Conservation (phyloP, 306 rosid genomes). For the apple (Malus domestica) region DNA sequence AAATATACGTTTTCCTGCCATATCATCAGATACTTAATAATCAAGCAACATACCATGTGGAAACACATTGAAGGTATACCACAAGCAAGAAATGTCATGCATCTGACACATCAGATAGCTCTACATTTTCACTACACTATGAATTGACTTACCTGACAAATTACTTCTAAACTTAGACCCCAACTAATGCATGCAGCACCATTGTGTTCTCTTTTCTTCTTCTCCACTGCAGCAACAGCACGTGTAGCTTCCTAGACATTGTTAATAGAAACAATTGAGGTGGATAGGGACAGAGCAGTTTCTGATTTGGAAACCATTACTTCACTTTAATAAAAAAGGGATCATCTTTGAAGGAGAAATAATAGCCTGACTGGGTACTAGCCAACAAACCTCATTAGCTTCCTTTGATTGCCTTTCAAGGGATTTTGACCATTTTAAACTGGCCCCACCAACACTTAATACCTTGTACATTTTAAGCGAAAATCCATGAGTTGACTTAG, state of each 20-base stretch:
- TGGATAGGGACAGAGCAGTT: slow-evolving; percentile 1
- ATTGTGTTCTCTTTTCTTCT: slow-evolving; percentile 72
- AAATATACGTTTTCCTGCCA: slow-evolving; percentile 70
- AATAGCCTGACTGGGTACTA: not conserved
- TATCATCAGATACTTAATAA: slow-evolving; percentile 25
- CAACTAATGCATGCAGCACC: slow-evolving; percentile 36
- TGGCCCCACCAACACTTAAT: slow-evolving; percentile 86
- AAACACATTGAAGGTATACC: slow-evolving; percentile 5
- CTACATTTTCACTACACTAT: slow-evolving; percentile 6
- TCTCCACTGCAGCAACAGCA: slow-evolving; percentile 93
- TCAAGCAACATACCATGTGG: not conserved
- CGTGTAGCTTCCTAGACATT: slow-evolving; percentile 75
- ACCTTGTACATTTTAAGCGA: slow-evolving; percentile 91
- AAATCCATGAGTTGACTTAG: slow-evolving; percentile 78
- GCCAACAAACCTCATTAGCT: slow-evolving; percentile 81
- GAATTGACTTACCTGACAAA: slow-evolving; percentile 46
- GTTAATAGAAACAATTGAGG: slow-evolving; percentile 13
- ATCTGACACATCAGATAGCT: not conserved
- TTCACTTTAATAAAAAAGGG: not conserved
- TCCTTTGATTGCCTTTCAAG: slow-evolving; percentile 80
- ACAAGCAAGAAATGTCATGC: not conserved
- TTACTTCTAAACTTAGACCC: slow-evolving; percentile 49
- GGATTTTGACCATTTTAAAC: slow-evolving; percentile 98
- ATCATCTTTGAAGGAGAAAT: slow-evolving; percentile 1
- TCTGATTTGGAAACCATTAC: slow-evolving; percentile 7